phyloP scores from a whole-genome alignment of 768 basidiomycete genomes.

The Fistulinella prunicolor region DNA sequence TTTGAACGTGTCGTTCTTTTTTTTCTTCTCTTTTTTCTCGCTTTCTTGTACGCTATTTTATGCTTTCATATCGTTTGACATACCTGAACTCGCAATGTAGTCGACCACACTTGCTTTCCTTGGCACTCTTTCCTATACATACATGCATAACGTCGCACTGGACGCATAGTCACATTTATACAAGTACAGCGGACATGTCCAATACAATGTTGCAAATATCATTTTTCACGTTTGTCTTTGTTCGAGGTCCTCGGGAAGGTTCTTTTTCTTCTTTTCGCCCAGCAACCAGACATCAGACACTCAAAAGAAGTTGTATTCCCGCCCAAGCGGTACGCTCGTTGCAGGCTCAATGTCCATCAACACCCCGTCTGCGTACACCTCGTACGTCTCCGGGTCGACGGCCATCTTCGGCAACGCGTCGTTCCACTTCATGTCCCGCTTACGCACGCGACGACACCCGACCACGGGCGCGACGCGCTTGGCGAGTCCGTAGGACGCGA shows the following conservation, averaged over 20 bases:
- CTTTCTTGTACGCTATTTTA: conserved; percentile 17
- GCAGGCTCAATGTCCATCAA: conserved; percentile 78
- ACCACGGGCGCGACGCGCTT: conserved; percentile 76
- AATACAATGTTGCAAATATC: not conserved
- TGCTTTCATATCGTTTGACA: conserved; percentile 19
- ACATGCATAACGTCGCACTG: not conserved
- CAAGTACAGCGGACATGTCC: not conserved
- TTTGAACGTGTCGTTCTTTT: not conserved
- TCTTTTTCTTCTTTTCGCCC: not conserved
- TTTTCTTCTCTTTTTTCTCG: not conserved
- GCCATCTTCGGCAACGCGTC: conserved; percentile 72
- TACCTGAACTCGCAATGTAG: conserved; percentile 13
- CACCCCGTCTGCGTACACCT: conserved; percentile 76
- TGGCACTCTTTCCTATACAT: not conserved
- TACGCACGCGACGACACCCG: conserved; percentile 70
- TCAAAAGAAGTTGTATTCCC: conserved; percentile 78
- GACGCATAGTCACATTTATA: conserved; percentile 4
- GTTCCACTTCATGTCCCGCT: conserved; percentile 96
- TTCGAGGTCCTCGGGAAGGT: no score
- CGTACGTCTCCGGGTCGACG: conserved; percentile 92
- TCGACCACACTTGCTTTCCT: not conserved
- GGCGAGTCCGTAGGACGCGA: conserved; percentile 65
- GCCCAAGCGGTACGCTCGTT: conserved; percentile 60
- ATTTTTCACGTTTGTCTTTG: not conserved
- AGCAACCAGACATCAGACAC: not conserved